Base-by-base conservation (phyloP, 495 filamentous ascomycete genomes). In the Neurospora pannonica region DNA sequence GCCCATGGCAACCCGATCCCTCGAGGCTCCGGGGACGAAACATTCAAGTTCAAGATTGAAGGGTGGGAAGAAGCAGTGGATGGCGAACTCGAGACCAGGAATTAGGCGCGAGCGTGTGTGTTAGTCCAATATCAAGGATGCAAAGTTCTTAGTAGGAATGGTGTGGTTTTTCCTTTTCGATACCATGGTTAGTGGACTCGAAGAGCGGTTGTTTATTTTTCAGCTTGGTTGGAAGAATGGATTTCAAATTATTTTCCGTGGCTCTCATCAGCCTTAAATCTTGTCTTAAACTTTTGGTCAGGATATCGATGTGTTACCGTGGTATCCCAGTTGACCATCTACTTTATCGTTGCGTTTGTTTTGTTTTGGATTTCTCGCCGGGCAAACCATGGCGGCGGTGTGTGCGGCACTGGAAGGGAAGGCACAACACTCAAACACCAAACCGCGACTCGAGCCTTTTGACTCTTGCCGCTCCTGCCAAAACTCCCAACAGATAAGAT, bases 21-120 rank as follows among this genome's bases (percentile, higher is more conserved):
- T 21, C 82, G 85, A 36, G 89, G 88, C 4, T 75, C 88, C 71
- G 90, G 89, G 11, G 92, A 97, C 67, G 81, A 86, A 77, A 84
- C 80, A 8, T 92, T 90, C 78, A 86, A 86, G 40, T 94, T 92
- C 77, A 83, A 87, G 48, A 88, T 94, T 62, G 85, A 91, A 19
- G 85, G 78, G 5, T 86, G 84, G 83, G 76, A 83, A 10, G 75
- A 73, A n/a, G 71, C 73, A 62, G 21, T 15, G 6, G 54, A 19
- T 67, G 54, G 54, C 15, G 37, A 72, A 72, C 70, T 72, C 3
- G 72, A 34, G 9, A 69, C 31, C 37, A 37, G 37, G 28, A 71
- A 17, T 74, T 72, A 67, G 54, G 28, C 24, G 28, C 54, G 3
- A 67, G 28, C 11, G 28, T 28, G 7, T 34, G 54, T 19, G 2